Percentiles rank a stretch among this genome's conserved stretches.
Evolutionary conservation across 768 basidiomycete species (phyloP).

Genomic region (Leccinum sublutescens): DNA sequence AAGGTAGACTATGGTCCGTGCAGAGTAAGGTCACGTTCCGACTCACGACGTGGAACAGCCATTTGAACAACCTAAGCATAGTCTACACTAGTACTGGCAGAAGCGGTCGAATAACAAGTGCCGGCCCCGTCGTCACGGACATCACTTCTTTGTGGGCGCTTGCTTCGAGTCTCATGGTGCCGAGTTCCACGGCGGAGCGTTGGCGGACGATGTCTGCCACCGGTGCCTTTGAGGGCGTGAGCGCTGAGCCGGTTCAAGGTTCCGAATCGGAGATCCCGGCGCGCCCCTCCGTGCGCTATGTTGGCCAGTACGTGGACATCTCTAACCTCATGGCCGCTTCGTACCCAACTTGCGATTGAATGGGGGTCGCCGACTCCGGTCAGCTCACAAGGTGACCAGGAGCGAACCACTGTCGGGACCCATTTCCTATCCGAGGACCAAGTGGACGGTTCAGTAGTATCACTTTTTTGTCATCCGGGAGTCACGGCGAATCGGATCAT

Average conservation of each 20-base stretch:
- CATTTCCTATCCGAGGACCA: not conserved
- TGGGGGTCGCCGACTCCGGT: conserved; percentile 1
- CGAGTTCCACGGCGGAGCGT: conserved; percentile 40
- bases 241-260: conserved; percentile 29
- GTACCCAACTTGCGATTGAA: conserved; percentile 27
- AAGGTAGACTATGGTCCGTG: no score
- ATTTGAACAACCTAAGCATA: no score
- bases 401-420: not conserved
- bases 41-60: no score
- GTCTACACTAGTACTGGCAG: no score
- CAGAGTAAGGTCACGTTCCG: no score
- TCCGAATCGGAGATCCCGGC: conserved; percentile 41
- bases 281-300: conserved; percentile 43
- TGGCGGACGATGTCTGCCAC: conserved; percentile 44
- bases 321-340: conserved; percentile 33
- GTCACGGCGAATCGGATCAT: not conserved
- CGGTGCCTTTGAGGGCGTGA: conserved; percentile 43
- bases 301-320: conserved; percentile 40
- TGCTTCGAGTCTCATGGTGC: conserved; percentile 44
- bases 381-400: no score
- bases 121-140: conserved; percentile 36
- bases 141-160: conserved; percentile 41
- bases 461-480: not conserved
- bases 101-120: no score
- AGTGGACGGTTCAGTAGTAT: not conserved